A percentile compares a stretch with the other conserved stretches of the same genome.
Conservation (phyloP, 2,329 filamentous ascomycete species). For the Sporothrix variecibatus region DNA sequence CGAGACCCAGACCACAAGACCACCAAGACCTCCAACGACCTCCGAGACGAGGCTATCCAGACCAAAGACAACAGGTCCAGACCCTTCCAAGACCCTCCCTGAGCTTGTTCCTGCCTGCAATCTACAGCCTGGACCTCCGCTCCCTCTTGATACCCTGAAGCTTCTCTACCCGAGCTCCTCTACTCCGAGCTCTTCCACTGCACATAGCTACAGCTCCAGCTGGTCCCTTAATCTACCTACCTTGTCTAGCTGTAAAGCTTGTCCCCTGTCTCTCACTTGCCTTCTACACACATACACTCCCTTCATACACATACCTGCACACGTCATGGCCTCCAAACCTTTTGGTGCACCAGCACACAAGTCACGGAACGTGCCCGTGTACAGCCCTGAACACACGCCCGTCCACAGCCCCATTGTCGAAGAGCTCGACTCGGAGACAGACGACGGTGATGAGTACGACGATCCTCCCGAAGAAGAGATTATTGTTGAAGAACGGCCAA, state of each 20-base stretch:
- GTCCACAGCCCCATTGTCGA: neutral
- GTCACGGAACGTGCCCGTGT: too few species aligned
- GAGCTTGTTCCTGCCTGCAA: neutral
- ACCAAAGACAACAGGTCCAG: neutral
- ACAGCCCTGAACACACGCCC: neutral
- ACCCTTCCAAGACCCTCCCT: neutral
- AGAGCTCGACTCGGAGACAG: neutral
- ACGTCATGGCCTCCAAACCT: neutral
- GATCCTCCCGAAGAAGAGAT: constrained; percentile 25
- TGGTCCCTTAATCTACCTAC: neutral
- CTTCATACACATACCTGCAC: neutral
- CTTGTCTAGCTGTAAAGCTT: neutral
- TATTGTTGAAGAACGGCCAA: neutral
- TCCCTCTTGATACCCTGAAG: neutral
- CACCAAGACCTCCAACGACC: too few species aligned
- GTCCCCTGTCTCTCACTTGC: neutral
- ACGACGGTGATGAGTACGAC: neutral
- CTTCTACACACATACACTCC: neutral
- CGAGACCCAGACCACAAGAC: too few species aligned
- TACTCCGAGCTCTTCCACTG: neutral
- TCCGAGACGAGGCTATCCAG: too few species aligned
- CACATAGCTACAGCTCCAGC: neutral
- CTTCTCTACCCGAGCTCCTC: neutral
- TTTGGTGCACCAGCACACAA: too few species aligned
- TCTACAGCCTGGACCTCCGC: neutral